Evolutionary conservation across 1,284 basidiomycete genomes (phyloP).

Genomic region (Sporisorium scitamineum): DNA sequence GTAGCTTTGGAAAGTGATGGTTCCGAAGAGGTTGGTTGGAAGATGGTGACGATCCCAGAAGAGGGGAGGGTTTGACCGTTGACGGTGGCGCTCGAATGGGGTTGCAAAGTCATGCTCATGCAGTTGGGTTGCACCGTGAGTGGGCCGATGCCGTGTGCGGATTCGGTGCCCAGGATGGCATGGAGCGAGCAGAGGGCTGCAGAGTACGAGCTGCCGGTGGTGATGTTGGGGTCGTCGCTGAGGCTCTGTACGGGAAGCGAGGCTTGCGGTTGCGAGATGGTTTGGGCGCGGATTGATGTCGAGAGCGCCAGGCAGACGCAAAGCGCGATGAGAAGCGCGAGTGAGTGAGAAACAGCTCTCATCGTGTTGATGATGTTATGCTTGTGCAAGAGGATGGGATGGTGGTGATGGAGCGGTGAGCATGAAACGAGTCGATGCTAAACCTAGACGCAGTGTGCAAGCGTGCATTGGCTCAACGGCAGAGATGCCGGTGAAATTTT

Average conservation of each 20-base stretch:
- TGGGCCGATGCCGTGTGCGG: constrained; percentile 30
- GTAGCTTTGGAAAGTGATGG: background rate
- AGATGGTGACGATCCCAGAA: constrained; percentile 36
- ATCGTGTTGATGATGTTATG: background rate
- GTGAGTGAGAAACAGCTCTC: background rate
- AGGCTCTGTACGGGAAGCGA: constrained; percentile 29
- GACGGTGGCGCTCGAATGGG: constrained; percentile 7
- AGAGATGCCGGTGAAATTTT: too few species aligned
- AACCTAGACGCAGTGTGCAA: background rate
- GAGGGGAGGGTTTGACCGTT: constrained; percentile 40
- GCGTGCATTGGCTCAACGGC: background rate
- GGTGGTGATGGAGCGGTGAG: background rate
- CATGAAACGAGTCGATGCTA: background rate
- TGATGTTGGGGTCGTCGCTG: constrained; percentile 33
- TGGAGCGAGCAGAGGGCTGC: constrained; percentile 29
- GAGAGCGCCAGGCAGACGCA: constrained; percentile 3
- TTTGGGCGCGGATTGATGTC: background rate
- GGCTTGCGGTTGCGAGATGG: constrained; percentile 23
- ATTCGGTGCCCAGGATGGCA: constrained; percentile 19
- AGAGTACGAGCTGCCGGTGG: constrained; percentile 11
- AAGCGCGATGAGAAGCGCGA: background rate
- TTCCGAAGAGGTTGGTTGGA: constrained; percentile 10
- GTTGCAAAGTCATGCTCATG: constrained; percentile 25
- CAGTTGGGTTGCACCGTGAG: constrained; percentile 24
- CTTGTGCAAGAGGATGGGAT: background rate